Evolutionary conservation across 208 protist genomes (phyloP).

Genomic region (Leishmania major): DNA sequence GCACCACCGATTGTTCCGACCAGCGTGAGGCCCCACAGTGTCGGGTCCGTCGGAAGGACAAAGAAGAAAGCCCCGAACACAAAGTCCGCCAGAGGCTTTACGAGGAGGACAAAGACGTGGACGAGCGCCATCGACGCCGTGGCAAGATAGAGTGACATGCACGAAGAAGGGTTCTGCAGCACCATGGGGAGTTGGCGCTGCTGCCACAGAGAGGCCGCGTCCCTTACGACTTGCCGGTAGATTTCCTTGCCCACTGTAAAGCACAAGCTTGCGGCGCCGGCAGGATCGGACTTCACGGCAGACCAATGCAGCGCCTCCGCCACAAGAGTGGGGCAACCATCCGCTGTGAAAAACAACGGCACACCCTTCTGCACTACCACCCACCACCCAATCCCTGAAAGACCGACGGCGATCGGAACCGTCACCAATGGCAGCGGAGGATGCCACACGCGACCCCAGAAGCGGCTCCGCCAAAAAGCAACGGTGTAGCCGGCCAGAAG

Average conservation of each 20-base stretch:
- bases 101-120: slow-evolving; percentile 47
- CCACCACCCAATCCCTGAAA: slow-evolving; percentile 51
- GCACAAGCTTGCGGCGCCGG: slow-evolving; percentile 26
- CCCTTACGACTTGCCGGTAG: slow-evolving; percentile 22
- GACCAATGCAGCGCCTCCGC: slow-evolving; percentile 22
- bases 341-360: slow-evolving; percentile 34
- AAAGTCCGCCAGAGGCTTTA: slow-evolving; percentile 40
- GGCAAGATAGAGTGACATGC: slow-evolving; percentile 42
- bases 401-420: slow-evolving; percentile 57
- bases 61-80: slow-evolving; percentile 35
- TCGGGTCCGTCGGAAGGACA: slow-evolving; percentile 67
- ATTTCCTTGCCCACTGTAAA: slow-evolving; percentile 31
- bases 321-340: slow-evolving; percentile 24
- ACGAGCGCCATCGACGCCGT: slow-evolving; percentile 41
- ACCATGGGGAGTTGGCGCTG: slow-evolving; percentile 19
- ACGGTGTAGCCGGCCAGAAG: slow-evolving; percentile 60
- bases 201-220: slow-evolving; percentile 20
- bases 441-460: slow-evolving; percentile 65
- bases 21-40: slow-evolving; percentile 63
- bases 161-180: slow-evolving; percentile 13
- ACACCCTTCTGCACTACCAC: slow-evolving; percentile 27
- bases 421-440: slow-evolving; percentile 70
- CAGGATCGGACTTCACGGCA: slow-evolving; percentile 28
- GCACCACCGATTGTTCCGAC: slow-evolving; percentile 32
- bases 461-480: slow-evolving; percentile 41